These are phyloP conservation scores for Schizothecium vesticola DNA, from an alignment of 495 filamentous ascomycete species.

Conservation along the genomic window DNA sequence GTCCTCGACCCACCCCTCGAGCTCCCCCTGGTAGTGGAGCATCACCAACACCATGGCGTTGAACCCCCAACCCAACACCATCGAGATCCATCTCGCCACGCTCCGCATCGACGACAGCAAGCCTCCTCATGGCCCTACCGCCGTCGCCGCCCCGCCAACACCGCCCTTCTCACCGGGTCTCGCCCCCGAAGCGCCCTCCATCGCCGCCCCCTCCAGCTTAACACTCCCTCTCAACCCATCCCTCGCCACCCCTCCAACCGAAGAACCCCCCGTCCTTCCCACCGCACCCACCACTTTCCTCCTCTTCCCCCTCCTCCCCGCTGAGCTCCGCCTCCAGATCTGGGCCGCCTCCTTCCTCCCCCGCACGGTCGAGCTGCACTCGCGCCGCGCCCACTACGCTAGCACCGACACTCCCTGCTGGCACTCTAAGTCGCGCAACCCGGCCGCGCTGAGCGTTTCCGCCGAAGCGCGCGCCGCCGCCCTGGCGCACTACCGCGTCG, in stretches of 20 bases:
- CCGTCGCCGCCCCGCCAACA: slow-evolving; percentile 3
- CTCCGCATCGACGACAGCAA: slow-evolving; percentile 2
- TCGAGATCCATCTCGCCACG: background rate
- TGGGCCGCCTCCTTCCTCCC: slow-evolving; percentile 29
- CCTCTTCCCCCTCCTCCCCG: slow-evolving; percentile 29
- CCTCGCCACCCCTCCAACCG: background rate
- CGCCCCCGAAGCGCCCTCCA: background rate
- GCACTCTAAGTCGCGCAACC: slow-evolving; percentile 30
- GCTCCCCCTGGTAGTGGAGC: background rate
- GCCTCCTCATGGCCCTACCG: background rate
- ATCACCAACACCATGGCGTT: background rate
- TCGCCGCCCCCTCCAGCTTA: background rate
- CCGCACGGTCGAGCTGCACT: slow-evolving; percentile 33
- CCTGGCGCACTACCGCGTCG: slow-evolving; percentile 25
- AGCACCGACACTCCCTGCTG: slow-evolving; percentile 17
- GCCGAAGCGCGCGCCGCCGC: slow-evolving; percentile 30
- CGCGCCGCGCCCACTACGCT: slow-evolving; percentile 24
- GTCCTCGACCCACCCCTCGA: background rate
- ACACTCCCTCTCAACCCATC: background rate
- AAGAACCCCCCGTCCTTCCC: background rate
- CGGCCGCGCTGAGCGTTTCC: slow-evolving; percentile 27
- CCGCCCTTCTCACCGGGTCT: slow-evolving; percentile 5
- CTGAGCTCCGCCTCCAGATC: slow-evolving; percentile 35
- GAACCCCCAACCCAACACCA: background rate
- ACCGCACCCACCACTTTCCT: slow-evolving; percentile 16